Evolutionary conservation across 805 yeast genomes (phyloP), one percentile per base, ranked within the genome.

Genomic region (Grigorovia transvaalensis): DNA sequence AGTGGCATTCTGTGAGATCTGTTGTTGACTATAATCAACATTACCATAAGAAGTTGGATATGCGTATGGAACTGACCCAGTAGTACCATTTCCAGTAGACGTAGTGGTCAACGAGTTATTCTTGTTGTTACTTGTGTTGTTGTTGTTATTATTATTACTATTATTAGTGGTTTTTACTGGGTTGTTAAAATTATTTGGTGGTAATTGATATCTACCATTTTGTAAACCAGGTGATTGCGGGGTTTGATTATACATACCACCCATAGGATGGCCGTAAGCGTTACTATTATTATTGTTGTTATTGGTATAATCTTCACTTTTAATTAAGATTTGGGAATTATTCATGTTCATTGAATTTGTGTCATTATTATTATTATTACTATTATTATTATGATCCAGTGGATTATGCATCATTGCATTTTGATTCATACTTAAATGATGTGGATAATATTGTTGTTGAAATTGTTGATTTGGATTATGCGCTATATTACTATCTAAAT

Each of bases 141-240:
- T 50, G 53, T 45, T 55, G 60, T 29, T 56, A 61, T 15, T 55
- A 57, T 41, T 53, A 56, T 51, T 54, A 62, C n/a, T n/a, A 60
- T 45, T 53, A 59, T 47, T 45, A 51, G 49, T 48, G 50, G 19
- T 19, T 40, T 41, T 52, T 33, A 27, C 46, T 33, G 55, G 42
- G n/a, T 49, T 42, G 35, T 50, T 50, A 30, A 44, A 18, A 45
- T 51, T 49, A 18, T 45, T 35, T 29, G 47, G 51, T 6, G 33
- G 19, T 15, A 49, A 48, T 41, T 44, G 50, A 44, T 51, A 47
- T 35, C 55, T 55, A n/a, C 12, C 27, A 19, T 29, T 46, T 19
- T 54, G 55, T 3, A 50, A 42, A n/a, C 44, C 49, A 11, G 55
- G 52, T 9, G 52, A 54, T 41, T 52, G 55, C 4, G 55, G 47